phyloP scores from a whole-genome alignment of 306 rosid genomes.

The Crataegus laevigata region DNA sequence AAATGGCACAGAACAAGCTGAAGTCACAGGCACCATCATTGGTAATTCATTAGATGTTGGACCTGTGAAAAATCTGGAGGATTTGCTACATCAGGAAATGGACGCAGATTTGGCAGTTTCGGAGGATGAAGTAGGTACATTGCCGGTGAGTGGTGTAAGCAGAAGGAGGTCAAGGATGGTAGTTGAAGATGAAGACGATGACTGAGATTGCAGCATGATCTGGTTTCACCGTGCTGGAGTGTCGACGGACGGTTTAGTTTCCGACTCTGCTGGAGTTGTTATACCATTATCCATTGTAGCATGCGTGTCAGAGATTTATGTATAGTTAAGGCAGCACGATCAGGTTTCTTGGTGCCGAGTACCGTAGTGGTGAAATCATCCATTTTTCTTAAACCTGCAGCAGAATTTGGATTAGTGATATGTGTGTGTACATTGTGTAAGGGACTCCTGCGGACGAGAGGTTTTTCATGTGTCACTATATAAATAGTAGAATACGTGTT shows the following conservation, averaged over 20 bases:
- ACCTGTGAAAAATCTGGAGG: constrained; percentile 23
- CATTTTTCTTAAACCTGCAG: neutral
- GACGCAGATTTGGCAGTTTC: constrained; percentile 57
- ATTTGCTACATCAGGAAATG: constrained; percentile 17
- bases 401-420: too few relatives aligned
- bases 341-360: too few relatives aligned
- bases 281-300: too few relatives aligned
- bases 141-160: too few relatives aligned
- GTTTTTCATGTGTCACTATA: too few relatives aligned
- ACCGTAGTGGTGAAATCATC: too few relatives aligned
- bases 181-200: constrained; percentile 73
- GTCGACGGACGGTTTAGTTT: too few relatives aligned
- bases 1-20: constrained; percentile 14
- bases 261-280: too few relatives aligned
- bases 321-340: too few relatives aligned
- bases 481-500: too few relatives aligned
- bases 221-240: too few relatives aligned
- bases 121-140: constrained; percentile 47
- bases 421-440: neutral
- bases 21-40: constrained; percentile 23
- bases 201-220: constrained; percentile 21
- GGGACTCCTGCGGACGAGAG: neutral
- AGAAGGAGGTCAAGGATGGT: constrained; percentile 82
- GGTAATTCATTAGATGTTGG: constrained; percentile 10
- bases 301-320: too few relatives aligned